phyloP scores from a whole-genome alignment of 2,329 filamentous ascomycete genomes.

The Apiospora malaysiana region DNA sequence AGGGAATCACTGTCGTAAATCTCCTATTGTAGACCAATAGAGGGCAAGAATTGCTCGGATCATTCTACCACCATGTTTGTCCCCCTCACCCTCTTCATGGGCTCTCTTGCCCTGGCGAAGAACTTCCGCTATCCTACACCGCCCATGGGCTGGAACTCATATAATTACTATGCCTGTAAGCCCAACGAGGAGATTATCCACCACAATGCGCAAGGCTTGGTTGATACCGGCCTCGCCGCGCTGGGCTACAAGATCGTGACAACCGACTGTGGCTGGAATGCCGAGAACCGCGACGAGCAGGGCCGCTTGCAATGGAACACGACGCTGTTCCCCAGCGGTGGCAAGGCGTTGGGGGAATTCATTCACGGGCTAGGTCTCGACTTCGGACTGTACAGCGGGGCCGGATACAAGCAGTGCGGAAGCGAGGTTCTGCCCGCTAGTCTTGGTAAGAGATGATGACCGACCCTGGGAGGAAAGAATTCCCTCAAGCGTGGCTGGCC shows the following conservation, averaged over 20 bases:
- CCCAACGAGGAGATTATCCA: slow-evolving; percentile 55
- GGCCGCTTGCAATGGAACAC: slow-evolving; percentile 57
- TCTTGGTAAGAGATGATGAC: slow-evolving; percentile 41
- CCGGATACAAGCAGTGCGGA: slow-evolving; percentile 51
- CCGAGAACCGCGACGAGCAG: slow-evolving; percentile 45
- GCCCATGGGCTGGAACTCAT: slow-evolving; percentile 63
- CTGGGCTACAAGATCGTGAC: slow-evolving; percentile 63
- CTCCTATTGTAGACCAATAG: background rate
- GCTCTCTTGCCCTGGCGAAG: slow-evolving; percentile 25
- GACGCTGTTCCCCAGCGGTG: slow-evolving; percentile 55
- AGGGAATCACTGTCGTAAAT: background rate
- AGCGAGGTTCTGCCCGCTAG: slow-evolving; percentile 49
- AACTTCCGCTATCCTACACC: slow-evolving; percentile 39
- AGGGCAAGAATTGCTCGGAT: background rate
- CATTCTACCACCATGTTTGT: background rate
- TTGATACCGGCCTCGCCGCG: slow-evolving; percentile 55
- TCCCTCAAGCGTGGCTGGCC: background rate
- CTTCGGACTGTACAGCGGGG: slow-evolving; percentile 62
- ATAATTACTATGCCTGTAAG: slow-evolving; percentile 60
- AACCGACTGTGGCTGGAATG: slow-evolving; percentile 64
- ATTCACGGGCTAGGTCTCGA: slow-evolving; percentile 54
- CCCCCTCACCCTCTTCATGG: background rate
- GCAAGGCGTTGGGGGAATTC: slow-evolving; percentile 54
- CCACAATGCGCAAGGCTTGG: slow-evolving; percentile 57
- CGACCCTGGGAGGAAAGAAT: background rate